phyloP scores from a whole-genome alignment of 768 basidiomycete species.

The Flagelloscypha sp. region DNA sequence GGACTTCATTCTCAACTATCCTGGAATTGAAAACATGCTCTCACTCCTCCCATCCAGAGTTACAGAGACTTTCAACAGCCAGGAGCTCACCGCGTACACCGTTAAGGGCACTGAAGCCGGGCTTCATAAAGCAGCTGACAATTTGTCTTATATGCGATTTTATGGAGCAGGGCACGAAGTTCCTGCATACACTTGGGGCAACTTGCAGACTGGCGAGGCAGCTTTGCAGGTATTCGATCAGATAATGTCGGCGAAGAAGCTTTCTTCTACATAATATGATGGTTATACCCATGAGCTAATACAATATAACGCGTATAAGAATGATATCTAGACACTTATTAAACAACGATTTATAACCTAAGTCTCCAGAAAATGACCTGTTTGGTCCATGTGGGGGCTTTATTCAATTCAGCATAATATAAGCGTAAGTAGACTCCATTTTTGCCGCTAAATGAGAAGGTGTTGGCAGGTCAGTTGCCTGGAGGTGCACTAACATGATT shows the following conservation, averaged over 20 bases:
- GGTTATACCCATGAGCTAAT: too few relatives aligned
- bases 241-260: conserved; percentile 21
- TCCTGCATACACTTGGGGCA: conserved; percentile 35
- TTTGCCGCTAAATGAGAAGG: too few relatives aligned
- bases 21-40: conserved; percentile 53
- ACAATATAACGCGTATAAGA: too few relatives aligned
- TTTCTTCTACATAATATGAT: too few relatives aligned
- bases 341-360: too few relatives aligned
- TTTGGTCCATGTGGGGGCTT: too few relatives aligned
- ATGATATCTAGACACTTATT: too few relatives aligned
- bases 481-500: too few relatives aligned
- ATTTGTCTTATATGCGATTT: conserved; percentile 45
- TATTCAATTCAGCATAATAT: too few relatives aligned
- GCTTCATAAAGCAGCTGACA: conserved; percentile 51
- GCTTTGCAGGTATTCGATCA: conserved; percentile 38
- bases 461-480: too few relatives aligned
- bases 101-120: conserved; percentile 44
- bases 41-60: conserved; percentile 22
- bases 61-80: conserved; percentile 29
- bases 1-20: conserved; percentile 49
- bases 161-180: conserved; percentile 42
- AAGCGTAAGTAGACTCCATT: too few relatives aligned
- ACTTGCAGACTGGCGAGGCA: conserved; percentile 30
- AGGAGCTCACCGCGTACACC: conserved; percentile 38
- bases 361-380: too few relatives aligned